Conservation (phyloP, 2,329 filamentous ascomycete species). For the Zymoseptoria ardabiliae region DNA sequence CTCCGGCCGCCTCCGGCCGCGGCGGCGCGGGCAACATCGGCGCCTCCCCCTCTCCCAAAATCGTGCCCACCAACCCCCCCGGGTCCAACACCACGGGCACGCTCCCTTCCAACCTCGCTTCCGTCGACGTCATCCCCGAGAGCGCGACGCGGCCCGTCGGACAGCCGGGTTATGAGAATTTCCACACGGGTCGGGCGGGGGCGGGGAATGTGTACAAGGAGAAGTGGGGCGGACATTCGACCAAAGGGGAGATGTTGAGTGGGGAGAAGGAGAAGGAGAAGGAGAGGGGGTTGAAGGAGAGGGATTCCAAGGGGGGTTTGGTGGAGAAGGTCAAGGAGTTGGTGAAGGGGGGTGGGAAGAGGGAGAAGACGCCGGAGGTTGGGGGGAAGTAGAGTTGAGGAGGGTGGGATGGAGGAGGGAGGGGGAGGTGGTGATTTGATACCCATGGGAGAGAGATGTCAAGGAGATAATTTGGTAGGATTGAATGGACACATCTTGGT, state of each 20-base stretch:
- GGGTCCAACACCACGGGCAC: background rate
- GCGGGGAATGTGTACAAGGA: constrained; percentile 43
- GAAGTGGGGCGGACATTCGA: constrained; percentile 41
- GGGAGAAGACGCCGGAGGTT: constrained; percentile 17
- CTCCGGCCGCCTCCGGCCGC: constrained; percentile 27
- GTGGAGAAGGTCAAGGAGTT: constrained; percentile 40
- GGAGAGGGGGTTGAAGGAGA: constrained; percentile 6
- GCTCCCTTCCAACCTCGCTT: constrained; percentile 11
- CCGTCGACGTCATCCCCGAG: constrained; percentile 39
- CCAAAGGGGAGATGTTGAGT: constrained; percentile 26
- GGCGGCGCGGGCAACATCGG: constrained; percentile 38
- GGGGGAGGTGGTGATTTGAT: background rate
- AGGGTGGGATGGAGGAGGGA: background rate
- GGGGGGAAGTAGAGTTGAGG: background rate
- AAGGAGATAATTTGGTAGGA: no score
- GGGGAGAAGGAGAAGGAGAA: no score
- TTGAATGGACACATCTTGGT: no score
- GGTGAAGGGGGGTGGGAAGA: constrained; percentile 22
- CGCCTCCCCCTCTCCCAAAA: constrained; percentile 18
- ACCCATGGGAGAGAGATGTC: background rate
- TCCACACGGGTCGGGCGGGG: constrained; percentile 43
- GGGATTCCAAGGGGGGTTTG: constrained; percentile 27
- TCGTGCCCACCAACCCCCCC: constrained; percentile 4
- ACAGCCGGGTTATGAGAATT: constrained; percentile 35
- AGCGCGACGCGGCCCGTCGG: constrained; percentile 30